Evolutionary conservation across 2,329 filamentous ascomycete species (phyloP).

Genomic region (Claviceps maximensis): DNA sequence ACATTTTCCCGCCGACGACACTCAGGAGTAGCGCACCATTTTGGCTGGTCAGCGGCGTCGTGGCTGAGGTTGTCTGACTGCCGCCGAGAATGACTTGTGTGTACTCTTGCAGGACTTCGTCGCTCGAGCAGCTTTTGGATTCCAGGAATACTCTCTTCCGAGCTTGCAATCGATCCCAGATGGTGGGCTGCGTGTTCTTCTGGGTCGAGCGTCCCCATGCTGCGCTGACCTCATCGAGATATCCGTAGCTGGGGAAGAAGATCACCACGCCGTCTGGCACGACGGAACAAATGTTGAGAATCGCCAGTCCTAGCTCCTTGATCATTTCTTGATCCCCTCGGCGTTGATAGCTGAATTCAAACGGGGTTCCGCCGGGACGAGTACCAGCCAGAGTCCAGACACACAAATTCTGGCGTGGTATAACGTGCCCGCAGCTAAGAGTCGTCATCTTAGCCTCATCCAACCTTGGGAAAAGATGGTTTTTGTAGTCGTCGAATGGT

Average conservation of each 20-base stretch:
- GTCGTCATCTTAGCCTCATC: constrained; percentile 52
- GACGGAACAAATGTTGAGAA: constrained; percentile 56
- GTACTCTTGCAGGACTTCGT: constrained; percentile 64
- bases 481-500: constrained; percentile 79
- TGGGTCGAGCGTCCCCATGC: constrained; percentile 38
- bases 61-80: neutral
- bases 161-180: constrained; percentile 45
- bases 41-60: neutral
- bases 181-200: constrained; percentile 19
- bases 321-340: constrained; percentile 59
- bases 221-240: constrained; percentile 60
- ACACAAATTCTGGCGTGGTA: constrained; percentile 67
- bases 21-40: constrained; percentile 71
- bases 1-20: constrained; percentile 88
- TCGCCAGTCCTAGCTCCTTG: constrained; percentile 56
- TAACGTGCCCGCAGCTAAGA: constrained; percentile 88
- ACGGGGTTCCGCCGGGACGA: constrained; percentile 32
- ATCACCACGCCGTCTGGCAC: constrained; percentile 85
- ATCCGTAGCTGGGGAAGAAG: constrained; percentile 93
- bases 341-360: constrained; percentile 81
- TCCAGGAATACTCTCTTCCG: constrained; percentile 53
- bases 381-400: constrained; percentile 54
- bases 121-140: constrained; percentile 40
- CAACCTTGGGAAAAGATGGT: constrained; percentile 73
- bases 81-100: constrained; percentile 47